These are phyloP conservation scores for Paulownia fortunei DNA, from an alignment of 257 asterid genomes.

Conservation along the genomic window DNA sequence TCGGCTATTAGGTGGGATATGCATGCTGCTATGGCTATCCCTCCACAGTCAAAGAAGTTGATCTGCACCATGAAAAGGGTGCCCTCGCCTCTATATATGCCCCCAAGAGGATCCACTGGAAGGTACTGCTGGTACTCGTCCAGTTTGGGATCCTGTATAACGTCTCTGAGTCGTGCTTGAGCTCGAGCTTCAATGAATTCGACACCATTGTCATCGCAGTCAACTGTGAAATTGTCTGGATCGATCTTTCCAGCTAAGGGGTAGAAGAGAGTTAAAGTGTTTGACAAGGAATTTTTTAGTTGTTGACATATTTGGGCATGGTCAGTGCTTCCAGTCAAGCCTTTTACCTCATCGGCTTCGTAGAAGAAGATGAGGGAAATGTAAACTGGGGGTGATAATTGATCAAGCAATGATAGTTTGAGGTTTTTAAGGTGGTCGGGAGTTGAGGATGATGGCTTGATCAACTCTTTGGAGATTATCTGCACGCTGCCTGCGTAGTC, in stretches of 20 bases:
- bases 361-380: slow-evolving; percentile 29
- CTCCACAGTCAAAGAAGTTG: slow-evolving; percentile 47
- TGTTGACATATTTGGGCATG: background rate
- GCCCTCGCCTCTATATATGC: background rate
- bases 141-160: slow-evolving; percentile 14
- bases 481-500: background rate
- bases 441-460: slow-evolving; percentile 28
- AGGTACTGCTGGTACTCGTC: slow-evolving; percentile 21
- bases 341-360: background rate
- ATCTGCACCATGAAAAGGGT: slow-evolving; percentile 39
- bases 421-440: slow-evolving; percentile 27
- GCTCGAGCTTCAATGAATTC: slow-evolving; percentile 39
- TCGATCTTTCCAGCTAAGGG: slow-evolving; percentile 49
- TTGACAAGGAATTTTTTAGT: slow-evolving; percentile 45
- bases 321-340: background rate
- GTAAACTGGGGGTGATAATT: slow-evolving; percentile 7
- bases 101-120: slow-evolving; percentile 19
- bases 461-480: background rate
- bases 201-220: slow-evolving; percentile 52
- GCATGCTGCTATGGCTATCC: slow-evolving; percentile 40
- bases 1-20: slow-evolving; percentile 46
- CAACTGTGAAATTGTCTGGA: slow-evolving; percentile 21
- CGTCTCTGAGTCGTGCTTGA: slow-evolving; percentile 20
- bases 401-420: slow-evolving; percentile 19
- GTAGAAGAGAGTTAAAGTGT: slow-evolving; percentile 35